phyloP scores from a whole-genome alignment of 2,329 filamentous ascomycete genomes.

The Westerdykella aurantiaca region DNA sequence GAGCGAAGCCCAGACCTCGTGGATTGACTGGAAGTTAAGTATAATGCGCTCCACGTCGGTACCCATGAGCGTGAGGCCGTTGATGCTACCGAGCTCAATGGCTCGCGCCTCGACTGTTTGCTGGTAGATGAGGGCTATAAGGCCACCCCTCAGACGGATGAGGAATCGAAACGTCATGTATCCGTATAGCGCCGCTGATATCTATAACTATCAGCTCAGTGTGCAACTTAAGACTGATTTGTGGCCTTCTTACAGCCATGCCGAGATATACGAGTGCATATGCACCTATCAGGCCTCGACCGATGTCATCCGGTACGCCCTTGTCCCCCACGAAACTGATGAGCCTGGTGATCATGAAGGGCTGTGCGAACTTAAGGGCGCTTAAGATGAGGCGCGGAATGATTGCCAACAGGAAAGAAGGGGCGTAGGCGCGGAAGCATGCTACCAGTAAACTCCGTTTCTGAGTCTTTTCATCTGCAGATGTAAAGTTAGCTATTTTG shows the following conservation, averaged over 20 bases:
- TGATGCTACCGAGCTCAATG: constrained; percentile 5
- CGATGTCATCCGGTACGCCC: constrained; percentile 3
- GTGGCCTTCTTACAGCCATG: constrained; percentile 7
- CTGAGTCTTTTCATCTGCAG: constrained; percentile 7
- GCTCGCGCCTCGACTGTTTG: constrained; percentile 5
- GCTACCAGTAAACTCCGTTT: constrained; percentile 7
- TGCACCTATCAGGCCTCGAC: constrained; percentile 7
- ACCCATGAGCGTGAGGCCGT: constrained; percentile 7
- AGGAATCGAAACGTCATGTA: constrained; percentile 8
- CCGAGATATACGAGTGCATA: constrained; percentile 7
- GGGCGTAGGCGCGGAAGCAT: constrained; percentile 6
- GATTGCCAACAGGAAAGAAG: constrained; percentile 6
- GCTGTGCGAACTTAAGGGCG: constrained; percentile 7
- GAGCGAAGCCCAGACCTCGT: constrained; percentile 10
- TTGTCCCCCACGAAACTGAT: constrained; percentile 7
- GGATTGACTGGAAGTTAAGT: constrained; percentile 6
- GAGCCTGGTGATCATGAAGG: constrained; percentile 7
- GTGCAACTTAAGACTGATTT: neutral
- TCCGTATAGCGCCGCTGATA: constrained; percentile 5
- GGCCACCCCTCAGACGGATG: constrained; percentile 4
- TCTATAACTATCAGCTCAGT: constrained; percentile 4
- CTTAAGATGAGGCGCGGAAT: constrained; percentile 6
- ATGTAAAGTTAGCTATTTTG: constrained; percentile 3
- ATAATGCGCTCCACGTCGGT: constrained; percentile 11
- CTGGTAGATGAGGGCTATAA: constrained; percentile 8